These are phyloP conservation scores for Aspergillus sp. DNA, from an alignment of 2,329 filamentous ascomycete species.

Conservation along the genomic window DNA sequence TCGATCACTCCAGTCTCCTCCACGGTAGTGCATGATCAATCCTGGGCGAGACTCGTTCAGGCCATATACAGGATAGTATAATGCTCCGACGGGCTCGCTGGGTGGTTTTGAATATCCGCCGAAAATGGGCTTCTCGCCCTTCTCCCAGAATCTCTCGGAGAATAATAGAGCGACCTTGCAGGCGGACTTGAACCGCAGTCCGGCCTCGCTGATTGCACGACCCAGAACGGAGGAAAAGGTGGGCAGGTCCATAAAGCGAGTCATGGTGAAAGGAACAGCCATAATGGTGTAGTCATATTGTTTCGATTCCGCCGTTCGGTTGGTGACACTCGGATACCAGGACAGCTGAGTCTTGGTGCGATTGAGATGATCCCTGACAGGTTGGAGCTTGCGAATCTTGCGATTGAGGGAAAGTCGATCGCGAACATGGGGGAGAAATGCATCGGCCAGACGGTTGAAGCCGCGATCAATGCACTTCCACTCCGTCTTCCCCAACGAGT, in stretches of 20 bases:
- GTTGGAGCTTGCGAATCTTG: slow-evolving; percentile 18
- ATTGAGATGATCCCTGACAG: slow-evolving; percentile 5
- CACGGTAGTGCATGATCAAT: slow-evolving; percentile 27
- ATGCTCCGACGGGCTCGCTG: slow-evolving; percentile 20
- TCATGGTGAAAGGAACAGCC: slow-evolving; percentile 33
- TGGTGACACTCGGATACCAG: slow-evolving; percentile 16
- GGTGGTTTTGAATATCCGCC: slow-evolving; percentile 24
- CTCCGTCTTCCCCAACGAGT: slow-evolving; percentile 20
- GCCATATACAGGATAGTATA: slow-evolving; percentile 29
- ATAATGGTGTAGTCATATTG: slow-evolving; percentile 37
- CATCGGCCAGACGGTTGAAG: slow-evolving; percentile 30
- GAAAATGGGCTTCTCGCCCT: slow-evolving; percentile 23
- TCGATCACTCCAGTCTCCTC: slow-evolving; percentile 27
- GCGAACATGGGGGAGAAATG: slow-evolving; percentile 29
- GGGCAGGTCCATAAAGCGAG: slow-evolving; percentile 34
- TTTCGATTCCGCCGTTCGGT: slow-evolving; percentile 21
- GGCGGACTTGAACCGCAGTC: slow-evolving; percentile 25
- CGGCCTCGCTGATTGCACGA: slow-evolving; percentile 19
- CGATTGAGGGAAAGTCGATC: slow-evolving; percentile 17
- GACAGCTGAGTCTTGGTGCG: slow-evolving; percentile 14
- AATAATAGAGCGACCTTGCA: slow-evolving; percentile 31
- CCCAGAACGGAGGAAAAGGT: slow-evolving; percentile 26
- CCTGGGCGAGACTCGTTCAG: slow-evolving; percentile 27
- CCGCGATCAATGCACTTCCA: slow-evolving; percentile 30
- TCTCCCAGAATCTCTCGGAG: slow-evolving; percentile 29